A percentile compares a stretch with the other conserved stretches of the same genome.
Evolutionary conservation across 352 stramenopile genomes (phyloP).

Genomic region (Albugo candida): DNA sequence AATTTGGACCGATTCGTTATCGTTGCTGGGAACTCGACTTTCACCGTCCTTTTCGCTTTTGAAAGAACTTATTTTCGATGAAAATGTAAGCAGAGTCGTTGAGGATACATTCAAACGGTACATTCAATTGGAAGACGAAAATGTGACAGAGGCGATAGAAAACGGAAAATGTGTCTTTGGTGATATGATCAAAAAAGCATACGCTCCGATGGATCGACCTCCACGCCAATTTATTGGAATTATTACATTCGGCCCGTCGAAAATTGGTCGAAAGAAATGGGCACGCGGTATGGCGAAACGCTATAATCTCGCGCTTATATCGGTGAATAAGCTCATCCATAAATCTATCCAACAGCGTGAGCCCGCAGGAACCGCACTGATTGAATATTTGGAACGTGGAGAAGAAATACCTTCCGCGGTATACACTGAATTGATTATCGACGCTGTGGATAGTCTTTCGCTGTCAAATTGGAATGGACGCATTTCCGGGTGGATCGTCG

Average conservation of each 20-base stretch:
- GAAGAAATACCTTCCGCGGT: conserved; percentile 20
- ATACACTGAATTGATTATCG: conserved; percentile 33
- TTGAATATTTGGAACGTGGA: conserved; percentile 15
- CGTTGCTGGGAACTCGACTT: not conserved
- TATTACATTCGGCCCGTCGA: not conserved
- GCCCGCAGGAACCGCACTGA: conserved; percentile 13
- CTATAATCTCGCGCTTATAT: conserved; percentile 31
- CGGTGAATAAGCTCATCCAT: conserved; percentile 23
- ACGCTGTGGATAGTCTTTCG: conserved; percentile 12
- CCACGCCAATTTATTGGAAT: not conserved
- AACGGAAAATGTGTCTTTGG: no score
- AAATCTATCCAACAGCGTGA: conserved; percentile 13
- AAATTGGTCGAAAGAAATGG: not conserved
- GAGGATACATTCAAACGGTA: not conserved
- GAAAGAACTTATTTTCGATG: not conserved
- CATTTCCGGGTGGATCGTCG: conserved; percentile 24
- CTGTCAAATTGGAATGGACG: not conserved
- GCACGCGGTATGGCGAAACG: not conserved
- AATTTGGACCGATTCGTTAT: not conserved
- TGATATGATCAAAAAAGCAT: no score
- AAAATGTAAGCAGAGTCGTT: not conserved
- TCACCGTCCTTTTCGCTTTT: not conserved
- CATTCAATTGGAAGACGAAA: no score
- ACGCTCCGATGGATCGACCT: no score
- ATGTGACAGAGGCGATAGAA: no score